Percentiles rank a stretch among this genome's conserved stretches.
phyloP scores from a whole-genome alignment of 2,329 filamentous ascomycete genomes.

The Esteya vermicola region DNA sequence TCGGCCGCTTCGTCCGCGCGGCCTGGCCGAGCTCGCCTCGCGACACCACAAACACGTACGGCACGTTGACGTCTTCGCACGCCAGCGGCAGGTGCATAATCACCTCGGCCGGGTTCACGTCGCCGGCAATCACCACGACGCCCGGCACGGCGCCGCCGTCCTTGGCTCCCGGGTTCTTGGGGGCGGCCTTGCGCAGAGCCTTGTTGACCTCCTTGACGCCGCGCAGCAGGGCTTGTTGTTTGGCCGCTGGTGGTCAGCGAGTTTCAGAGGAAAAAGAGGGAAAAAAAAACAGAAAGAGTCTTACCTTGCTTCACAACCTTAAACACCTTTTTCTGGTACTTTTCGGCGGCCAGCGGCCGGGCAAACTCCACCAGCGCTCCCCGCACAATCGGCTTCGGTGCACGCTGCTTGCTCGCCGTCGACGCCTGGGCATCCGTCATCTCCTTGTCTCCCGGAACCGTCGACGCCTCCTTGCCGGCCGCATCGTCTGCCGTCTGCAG shows the following conservation, averaged over 20 bases:
- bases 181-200: constrained; percentile 80
- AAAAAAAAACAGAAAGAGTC: constrained; percentile 9
- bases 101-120: constrained; percentile 97
- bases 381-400: constrained; percentile 21
- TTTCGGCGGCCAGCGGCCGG: constrained; percentile 65
- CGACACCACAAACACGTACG: constrained; percentile 88
- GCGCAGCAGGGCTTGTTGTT: constrained; percentile 89
- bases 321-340: constrained; percentile 54
- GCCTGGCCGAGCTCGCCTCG: constrained; percentile 89
- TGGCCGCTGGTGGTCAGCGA: constrained; percentile 53
- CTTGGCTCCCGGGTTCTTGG: constrained; percentile 41
- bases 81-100: constrained; percentile 96
- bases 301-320: constrained; percentile 49
- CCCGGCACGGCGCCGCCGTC: constrained; percentile 41
- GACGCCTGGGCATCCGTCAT: constrained; percentile 30
- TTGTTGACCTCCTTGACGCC: constrained; percentile 99
- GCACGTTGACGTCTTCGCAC: constrained; percentile 95
- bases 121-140: constrained; percentile 84
- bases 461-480: constrained; percentile 8
- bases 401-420: constrained; percentile 19
- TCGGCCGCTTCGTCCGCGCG: constrained; percentile 89
- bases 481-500: constrained; percentile 31
- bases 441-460: constrained; percentile 27
- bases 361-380: constrained; percentile 63
- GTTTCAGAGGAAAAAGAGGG: neutral